These are phyloP conservation scores for Globisporangium spinosum DNA, from an alignment of 352 stramenopile genomes.

Conservation along the genomic window DNA sequence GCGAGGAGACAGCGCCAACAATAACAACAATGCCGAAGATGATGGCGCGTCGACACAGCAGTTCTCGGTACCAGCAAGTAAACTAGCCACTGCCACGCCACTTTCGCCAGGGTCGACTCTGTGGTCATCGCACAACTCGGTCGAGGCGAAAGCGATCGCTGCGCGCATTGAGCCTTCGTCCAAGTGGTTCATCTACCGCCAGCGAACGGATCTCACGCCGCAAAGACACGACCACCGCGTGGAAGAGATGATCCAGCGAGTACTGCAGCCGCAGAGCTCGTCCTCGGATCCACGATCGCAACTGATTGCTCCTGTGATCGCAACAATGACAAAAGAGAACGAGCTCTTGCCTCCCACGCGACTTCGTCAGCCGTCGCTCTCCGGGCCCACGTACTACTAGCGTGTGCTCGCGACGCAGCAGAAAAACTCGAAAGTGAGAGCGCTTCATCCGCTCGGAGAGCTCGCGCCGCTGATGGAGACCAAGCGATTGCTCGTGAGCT, in stretches of 20 bases:
- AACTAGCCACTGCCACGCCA: background rate
- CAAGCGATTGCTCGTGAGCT: slow-evolving; percentile 27
- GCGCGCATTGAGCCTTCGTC: slow-evolving; percentile 31
- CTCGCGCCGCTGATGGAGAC: slow-evolving; percentile 25
- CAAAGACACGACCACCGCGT: slow-evolving; percentile 39
- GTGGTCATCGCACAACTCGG: slow-evolving; percentile 10
- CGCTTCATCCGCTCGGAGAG: slow-evolving; percentile 16
- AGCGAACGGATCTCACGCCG: slow-evolving; percentile 35
- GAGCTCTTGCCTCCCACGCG: slow-evolving; percentile 13
- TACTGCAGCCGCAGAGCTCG: slow-evolving; percentile 8
- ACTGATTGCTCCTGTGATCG: background rate
- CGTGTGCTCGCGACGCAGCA: slow-evolving; percentile 27
- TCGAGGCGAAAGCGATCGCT: slow-evolving; percentile 20
- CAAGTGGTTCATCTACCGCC: slow-evolving; percentile 63
- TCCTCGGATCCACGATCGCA: background rate
- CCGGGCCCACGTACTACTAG: slow-evolving; percentile 37
- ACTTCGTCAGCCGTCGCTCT: slow-evolving; percentile 30
- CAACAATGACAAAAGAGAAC: slow-evolving; percentile 16
- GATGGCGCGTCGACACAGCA: background rate
- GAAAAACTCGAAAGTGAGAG: slow-evolving; percentile 1
- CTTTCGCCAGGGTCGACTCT: background rate
- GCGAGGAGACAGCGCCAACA: background rate
- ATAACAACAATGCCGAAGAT: background rate
- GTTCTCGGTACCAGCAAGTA: background rate
- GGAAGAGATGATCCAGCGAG: slow-evolving; percentile 39